These are phyloP conservation scores for Fomitopsis pulvina DNA, from an alignment of 768 basidiomycete genomes.

Conservation along the genomic window DNA sequence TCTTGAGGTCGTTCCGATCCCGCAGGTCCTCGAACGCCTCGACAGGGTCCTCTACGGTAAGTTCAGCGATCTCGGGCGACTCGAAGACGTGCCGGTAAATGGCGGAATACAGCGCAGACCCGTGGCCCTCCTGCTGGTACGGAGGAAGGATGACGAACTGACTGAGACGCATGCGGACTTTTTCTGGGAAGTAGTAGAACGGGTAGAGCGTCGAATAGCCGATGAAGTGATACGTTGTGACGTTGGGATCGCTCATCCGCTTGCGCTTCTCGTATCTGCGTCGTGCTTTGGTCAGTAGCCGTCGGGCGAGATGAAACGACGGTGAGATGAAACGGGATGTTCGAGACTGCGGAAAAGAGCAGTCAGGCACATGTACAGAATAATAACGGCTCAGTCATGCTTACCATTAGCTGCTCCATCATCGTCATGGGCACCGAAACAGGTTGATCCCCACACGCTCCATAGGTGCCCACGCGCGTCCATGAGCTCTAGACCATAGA, in stretches of 20 bases:
- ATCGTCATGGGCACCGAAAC: no score
- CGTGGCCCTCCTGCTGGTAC: constrained; percentile 85
- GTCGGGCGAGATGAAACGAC: background rate
- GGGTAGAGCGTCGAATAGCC: constrained; percentile 94
- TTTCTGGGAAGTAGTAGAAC: constrained; percentile 95
- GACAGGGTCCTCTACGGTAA: constrained; percentile 96
- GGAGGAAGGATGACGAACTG: constrained; percentile 93
- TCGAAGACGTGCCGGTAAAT: constrained; percentile 73
- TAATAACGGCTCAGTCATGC: no score
- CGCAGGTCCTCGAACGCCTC: constrained; percentile 96
- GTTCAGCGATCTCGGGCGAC: constrained; percentile 69
- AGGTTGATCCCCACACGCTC: no score
- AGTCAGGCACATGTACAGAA: no score
- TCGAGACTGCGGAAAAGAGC: background rate
- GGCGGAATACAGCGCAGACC: constrained; percentile 83
- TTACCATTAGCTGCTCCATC: no score
- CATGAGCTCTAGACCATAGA: no score
- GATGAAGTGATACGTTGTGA: constrained; percentile 78
- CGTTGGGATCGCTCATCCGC: constrained; percentile 41
- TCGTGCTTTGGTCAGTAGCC: background rate
- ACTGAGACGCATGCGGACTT: constrained; percentile 70
- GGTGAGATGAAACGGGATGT: background rate
- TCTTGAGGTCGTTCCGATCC: constrained; percentile 84
- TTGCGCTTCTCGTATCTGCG: constrained; percentile 80
- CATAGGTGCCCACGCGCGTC: no score